A percentile compares a stretch with the other conserved stretches of the same genome.
Evolutionary conservation across 2,329 filamentous ascomycete genomes (phyloP).

Genomic region (Xylariales sp.): DNA sequence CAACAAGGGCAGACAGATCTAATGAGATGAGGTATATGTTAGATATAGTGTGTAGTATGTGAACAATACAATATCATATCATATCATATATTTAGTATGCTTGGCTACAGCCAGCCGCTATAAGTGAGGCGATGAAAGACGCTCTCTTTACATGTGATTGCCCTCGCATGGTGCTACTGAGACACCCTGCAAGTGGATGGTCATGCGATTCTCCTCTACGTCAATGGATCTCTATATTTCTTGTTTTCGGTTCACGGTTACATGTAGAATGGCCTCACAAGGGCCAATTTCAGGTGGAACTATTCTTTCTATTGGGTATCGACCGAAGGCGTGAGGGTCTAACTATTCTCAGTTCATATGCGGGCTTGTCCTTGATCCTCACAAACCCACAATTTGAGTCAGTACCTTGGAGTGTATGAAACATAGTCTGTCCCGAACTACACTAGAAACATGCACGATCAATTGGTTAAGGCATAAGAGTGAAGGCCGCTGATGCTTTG

Average conservation of each 20-base stretch:
- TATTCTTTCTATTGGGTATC: not conserved
- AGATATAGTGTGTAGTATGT: too few relatives aligned
- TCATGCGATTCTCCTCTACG: too few relatives aligned
- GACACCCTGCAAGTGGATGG: too few relatives aligned
- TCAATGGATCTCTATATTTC: too few relatives aligned
- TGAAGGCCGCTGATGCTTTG: conserved; percentile 4
- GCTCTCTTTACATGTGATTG: too few relatives aligned
- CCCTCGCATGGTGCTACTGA: too few relatives aligned
- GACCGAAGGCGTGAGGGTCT: not conserved
- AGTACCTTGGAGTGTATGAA: not conserved
- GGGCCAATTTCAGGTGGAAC: not conserved
- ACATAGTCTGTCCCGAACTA: not conserved
- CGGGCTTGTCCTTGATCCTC: not conserved
- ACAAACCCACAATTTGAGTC: not conserved
- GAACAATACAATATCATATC: too few relatives aligned
- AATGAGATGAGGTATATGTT: too few relatives aligned
- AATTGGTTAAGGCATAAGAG: not conserved
- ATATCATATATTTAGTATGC: too few relatives aligned
- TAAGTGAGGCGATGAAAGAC: too few relatives aligned
- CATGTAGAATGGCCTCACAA: not conserved
- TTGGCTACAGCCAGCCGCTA: too few relatives aligned
- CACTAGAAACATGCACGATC: not conserved
- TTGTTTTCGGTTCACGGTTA: not conserved
- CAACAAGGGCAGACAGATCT: too few relatives aligned
- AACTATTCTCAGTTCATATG: not conserved